phyloP scores from a whole-genome alignment of 2,329 filamentous ascomycete genomes.

The Aphanoascus verrucosus region DNA sequence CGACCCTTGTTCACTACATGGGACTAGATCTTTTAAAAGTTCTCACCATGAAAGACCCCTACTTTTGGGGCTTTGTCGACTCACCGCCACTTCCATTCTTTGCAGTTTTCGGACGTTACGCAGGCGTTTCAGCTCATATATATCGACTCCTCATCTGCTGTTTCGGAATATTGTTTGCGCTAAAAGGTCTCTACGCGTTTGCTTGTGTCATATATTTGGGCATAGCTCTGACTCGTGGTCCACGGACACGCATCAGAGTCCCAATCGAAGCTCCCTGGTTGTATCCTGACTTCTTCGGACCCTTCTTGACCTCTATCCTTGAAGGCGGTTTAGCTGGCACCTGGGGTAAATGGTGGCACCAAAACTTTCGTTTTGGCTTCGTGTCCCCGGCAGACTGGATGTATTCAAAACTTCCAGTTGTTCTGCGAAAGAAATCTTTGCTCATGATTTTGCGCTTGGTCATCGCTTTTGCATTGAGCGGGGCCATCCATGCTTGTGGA shows the following conservation, averaged over 20 bases:
- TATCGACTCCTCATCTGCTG: slow-evolving; percentile 50
- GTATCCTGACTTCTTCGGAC: slow-evolving; percentile 50
- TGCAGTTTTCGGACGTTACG: slow-evolving; percentile 34
- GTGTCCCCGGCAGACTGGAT: slow-evolving; percentile 31
- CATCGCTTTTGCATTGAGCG: slow-evolving; percentile 28
- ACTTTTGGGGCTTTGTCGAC: slow-evolving; percentile 55
- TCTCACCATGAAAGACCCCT: slow-evolving; percentile 63
- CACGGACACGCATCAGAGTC: slow-evolving; percentile 50
- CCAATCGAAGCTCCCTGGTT: slow-evolving; percentile 51
- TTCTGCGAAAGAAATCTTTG: slow-evolving; percentile 14
- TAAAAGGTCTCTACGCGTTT: slow-evolving; percentile 51
- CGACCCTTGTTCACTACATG: slow-evolving; percentile 50
- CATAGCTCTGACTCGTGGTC: slow-evolving; percentile 37
- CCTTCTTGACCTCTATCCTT: slow-evolving; percentile 29
- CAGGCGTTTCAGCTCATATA: slow-evolving; percentile 39
- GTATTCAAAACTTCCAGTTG: slow-evolving; percentile 22
- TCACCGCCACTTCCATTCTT: slow-evolving; percentile 34
- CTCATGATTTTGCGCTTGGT: slow-evolving; percentile 17
- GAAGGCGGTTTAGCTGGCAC: slow-evolving; percentile 65
- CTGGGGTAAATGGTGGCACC: slow-evolving; percentile 87
- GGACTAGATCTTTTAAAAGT: slow-evolving; percentile 60
- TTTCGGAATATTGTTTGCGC: slow-evolving; percentile 47
- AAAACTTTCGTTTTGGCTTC: slow-evolving; percentile 62
- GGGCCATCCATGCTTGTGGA: slow-evolving; percentile 55
- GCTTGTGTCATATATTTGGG: slow-evolving; percentile 52